Evolutionary conservation across 1,284 basidiomycete genomes (phyloP).

Genomic region (Papiliotrema nemorosa): DNA sequence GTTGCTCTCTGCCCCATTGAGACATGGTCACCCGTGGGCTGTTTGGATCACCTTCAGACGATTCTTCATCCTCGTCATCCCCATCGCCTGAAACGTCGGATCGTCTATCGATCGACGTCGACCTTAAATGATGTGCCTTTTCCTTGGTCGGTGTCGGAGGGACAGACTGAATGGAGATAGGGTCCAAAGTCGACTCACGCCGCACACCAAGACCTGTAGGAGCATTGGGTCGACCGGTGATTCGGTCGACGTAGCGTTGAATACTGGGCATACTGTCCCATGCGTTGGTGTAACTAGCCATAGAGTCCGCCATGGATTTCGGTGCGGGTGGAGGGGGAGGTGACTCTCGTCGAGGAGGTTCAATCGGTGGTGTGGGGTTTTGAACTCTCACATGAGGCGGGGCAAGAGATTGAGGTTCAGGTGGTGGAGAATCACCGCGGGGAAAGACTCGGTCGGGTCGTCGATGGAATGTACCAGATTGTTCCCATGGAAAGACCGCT

Average conservation of each 20-base stretch:
- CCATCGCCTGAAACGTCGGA: constrained; percentile 33
- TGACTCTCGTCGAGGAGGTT: constrained; percentile 15
- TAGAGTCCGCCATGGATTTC: constrained; percentile 49
- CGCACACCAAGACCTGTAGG: neutral
- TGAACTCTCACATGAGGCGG: constrained; percentile 31
- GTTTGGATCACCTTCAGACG: constrained; percentile 6
- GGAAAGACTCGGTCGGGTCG: constrained; percentile 73
- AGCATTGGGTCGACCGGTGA: constrained; percentile 47
- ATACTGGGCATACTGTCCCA: constrained; percentile 80
- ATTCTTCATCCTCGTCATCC: constrained; percentile 33
- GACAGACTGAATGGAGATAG: constrained; percentile 17
- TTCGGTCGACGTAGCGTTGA: constrained; percentile 64
- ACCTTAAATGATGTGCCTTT: constrained; percentile 1
- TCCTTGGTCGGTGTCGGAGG: constrained; percentile 22
- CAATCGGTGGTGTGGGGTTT: constrained; percentile 24
- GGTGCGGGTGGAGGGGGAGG: constrained; percentile 32
- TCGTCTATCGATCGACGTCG: constrained; percentile 5
- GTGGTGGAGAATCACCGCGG: constrained; percentile 58
- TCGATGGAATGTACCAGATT: constrained; percentile 55
- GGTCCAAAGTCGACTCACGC: neutral
- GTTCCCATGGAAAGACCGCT: constrained; percentile 92
- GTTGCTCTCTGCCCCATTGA: neutral
- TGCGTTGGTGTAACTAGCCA: constrained; percentile 67
- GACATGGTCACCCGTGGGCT: neutral
- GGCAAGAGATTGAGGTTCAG: constrained; percentile 24